phyloP scores from a whole-genome alignment of 345 rosid species.

The Linum usitatissimum region DNA sequence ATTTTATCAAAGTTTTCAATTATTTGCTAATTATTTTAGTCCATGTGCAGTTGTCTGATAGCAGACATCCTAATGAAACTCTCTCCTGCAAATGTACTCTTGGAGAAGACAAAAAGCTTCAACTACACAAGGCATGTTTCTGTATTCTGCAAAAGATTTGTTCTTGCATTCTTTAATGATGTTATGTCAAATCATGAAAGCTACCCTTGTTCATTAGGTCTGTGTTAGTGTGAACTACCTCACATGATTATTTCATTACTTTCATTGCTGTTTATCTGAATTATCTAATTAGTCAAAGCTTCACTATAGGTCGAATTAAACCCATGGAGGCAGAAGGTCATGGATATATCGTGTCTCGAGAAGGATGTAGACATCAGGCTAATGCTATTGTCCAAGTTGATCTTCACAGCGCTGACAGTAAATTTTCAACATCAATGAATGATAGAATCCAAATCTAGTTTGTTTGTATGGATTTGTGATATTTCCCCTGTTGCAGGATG shows the following conservation, averaged over 20 bases:
- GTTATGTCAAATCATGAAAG: too few relatives aligned
- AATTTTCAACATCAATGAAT: not conserved
- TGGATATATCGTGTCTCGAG: too few relatives aligned
- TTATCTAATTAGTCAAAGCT: too few relatives aligned
- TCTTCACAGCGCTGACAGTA: not conserved
- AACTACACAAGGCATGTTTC: constrained; percentile 46
- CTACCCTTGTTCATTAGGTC: too few relatives aligned
- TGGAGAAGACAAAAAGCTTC: constrained; percentile 35
- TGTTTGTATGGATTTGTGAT: not conserved
- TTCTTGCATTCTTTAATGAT: not conserved
- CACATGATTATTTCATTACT: too few relatives aligned
- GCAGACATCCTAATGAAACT: constrained; percentile 15
- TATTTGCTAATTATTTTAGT: constrained; percentile 7
- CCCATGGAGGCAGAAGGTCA: too few relatives aligned
- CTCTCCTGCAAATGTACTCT: constrained; percentile 45
- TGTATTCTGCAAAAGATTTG: not conserved
- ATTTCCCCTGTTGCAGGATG: constrained; percentile 33
- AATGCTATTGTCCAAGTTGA: too few relatives aligned
- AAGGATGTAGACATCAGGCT: too few relatives aligned
- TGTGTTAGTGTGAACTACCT: too few relatives aligned
- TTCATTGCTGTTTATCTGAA: too few relatives aligned
- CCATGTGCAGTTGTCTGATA: constrained; percentile 33
- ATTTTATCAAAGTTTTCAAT: not conserved
- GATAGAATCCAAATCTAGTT: not conserved
- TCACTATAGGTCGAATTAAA: too few relatives aligned